phyloP scores from a whole-genome alignment of 495 filamentous ascomycete genomes.

The Trichocladium uniseriatum region DNA sequence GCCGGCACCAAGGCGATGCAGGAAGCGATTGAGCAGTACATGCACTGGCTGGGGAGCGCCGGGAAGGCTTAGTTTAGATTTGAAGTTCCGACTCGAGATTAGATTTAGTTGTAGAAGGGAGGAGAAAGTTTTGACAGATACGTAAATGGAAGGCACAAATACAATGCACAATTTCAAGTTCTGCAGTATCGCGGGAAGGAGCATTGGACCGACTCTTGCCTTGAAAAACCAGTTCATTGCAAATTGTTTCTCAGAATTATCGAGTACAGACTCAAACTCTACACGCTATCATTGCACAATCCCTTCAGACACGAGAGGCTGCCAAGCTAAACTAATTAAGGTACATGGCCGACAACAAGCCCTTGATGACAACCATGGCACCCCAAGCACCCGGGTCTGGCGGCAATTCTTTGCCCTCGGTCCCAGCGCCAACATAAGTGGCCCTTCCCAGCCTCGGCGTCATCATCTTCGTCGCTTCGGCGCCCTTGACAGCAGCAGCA shows the following conservation, averaged over 20 bases:
- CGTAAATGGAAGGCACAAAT: no score
- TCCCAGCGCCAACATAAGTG: constrained; percentile 46
- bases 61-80: constrained; percentile 47
- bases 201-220: no score
- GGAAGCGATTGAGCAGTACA: constrained; percentile 62
- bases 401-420: constrained; percentile 36
- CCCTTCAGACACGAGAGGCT: no score
- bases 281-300: no score
- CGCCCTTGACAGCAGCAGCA: constrained; percentile 43
- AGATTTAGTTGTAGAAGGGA: no score
- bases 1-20: constrained; percentile 65
- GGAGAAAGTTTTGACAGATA: no score
- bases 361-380: constrained; percentile 48
- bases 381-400: constrained; percentile 57
- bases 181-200: no score
- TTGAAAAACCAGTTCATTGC: no score
- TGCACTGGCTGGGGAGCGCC: constrained; percentile 59
- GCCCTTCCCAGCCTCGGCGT: constrained; percentile 49
- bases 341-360: constrained; percentile 26
- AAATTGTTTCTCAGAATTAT: no score
- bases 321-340: no score
- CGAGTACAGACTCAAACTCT: no score
- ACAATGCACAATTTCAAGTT: no score
- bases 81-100: not conserved
- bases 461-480: constrained; percentile 45